Percentiles rank a stretch among this genome's conserved stretches.
These are phyloP conservation scores for Boletus rufocinnamomeus DNA, from an alignment of 768 basidiomycete species.

Conservation along the genomic window DNA sequence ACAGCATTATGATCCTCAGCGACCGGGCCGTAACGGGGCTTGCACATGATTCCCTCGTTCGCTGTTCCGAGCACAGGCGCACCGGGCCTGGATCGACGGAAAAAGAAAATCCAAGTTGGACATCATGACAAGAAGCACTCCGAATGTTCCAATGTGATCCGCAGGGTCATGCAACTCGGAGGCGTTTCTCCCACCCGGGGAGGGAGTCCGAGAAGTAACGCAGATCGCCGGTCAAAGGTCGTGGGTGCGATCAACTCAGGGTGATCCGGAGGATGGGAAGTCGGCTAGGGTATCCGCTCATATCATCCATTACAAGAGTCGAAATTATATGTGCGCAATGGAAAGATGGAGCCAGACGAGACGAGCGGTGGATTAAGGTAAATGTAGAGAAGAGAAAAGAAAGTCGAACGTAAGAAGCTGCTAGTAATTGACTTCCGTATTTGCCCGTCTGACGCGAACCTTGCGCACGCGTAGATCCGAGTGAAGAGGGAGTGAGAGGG, in stretches of 20 bases:
- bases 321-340: slow-evolving; percentile 13
- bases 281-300: slow-evolving; percentile 8
- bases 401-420: neutral
- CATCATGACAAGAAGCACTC: neutral
- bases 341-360: slow-evolving; percentile 1
- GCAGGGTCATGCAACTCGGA: neutral
- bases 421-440: neutral
- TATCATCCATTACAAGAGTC: slow-evolving; percentile 18
- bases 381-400: neutral
- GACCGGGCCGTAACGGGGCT: neutral
- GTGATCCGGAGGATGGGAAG: neutral
- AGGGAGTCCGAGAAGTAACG: neutral
- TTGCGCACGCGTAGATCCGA: neutral
- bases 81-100: neutral
- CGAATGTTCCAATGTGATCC: neutral
- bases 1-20: neutral
- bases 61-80: no score
- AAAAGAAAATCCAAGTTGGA: neutral
- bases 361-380: slow-evolving; percentile 5
- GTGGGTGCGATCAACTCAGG: neutral
- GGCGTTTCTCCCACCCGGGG: neutral
- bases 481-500: neutral
- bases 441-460: neutral
- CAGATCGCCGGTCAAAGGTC: neutral
- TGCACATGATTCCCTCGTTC: no score